Evolutionary conservation across 768 basidiomycete species (phyloP).

Genomic region (Phanerochaete sordida): DNA sequence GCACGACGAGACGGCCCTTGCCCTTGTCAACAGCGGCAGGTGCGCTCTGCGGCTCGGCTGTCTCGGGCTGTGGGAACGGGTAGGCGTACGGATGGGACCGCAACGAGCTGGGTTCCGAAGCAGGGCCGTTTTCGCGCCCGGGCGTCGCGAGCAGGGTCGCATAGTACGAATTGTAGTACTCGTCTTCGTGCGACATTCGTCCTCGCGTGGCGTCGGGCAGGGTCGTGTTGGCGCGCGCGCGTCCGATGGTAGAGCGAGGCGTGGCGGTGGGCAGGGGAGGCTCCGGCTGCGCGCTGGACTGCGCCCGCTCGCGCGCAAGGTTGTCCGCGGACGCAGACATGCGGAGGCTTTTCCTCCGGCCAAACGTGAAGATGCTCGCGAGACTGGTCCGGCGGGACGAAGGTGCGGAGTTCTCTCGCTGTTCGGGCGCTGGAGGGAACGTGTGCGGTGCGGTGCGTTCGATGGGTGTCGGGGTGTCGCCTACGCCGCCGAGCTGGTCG

Average conservation of each 20-base stretch:
- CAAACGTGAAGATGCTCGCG: conserved; percentile 50
- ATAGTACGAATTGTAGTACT: conserved; percentile 52
- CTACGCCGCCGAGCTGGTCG: conserved; percentile 55
- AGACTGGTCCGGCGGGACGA: conserved; percentile 47
- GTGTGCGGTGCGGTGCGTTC: conserved; percentile 21
- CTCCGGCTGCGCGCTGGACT: conserved; percentile 4
- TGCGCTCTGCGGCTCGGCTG: conserved; percentile 9
- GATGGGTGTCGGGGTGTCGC: conserved; percentile 52
- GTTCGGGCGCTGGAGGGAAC: conserved; percentile 1
- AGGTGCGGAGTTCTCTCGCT: background rate
- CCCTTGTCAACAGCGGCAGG: conserved; percentile 14
- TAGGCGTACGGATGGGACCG: conserved; percentile 46
- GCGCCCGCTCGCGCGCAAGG: conserved; percentile 18
- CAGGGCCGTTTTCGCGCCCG: background rate
- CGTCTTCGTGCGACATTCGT: conserved; percentile 29
- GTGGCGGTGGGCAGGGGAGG: background rate
- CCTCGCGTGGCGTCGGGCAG: background rate
- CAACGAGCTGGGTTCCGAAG: conserved; percentile 18
- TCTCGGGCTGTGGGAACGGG: conserved; percentile 26
- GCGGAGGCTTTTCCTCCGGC: conserved; percentile 25
- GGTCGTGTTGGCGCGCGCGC: conserved; percentile 5
- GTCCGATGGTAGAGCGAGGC: background rate
- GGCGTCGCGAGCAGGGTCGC: conserved; percentile 27
- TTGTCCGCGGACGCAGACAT: conserved; percentile 20
- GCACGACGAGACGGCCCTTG: conserved; percentile 8